Evolutionary conservation across 768 basidiomycete species (phyloP).

Genomic region (Amanita rimosa): DNA sequence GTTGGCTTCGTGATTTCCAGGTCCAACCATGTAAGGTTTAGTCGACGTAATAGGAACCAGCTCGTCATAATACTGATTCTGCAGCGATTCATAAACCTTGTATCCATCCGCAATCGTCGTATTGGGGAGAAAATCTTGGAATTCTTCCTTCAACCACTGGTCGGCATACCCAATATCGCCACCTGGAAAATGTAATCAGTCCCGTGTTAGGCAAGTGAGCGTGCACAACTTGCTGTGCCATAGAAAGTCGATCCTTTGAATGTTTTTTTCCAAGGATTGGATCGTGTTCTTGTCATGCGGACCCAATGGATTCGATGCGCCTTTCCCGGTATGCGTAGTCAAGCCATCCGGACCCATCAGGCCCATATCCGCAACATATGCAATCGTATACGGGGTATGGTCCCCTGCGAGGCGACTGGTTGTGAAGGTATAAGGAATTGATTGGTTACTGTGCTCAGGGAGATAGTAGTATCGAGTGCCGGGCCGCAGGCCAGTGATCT

Average conservation of each 20-base stretch:
- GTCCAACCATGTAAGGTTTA: constrained; percentile 14
- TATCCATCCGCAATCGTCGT: constrained; percentile 10
- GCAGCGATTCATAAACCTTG: constrained; percentile 12
- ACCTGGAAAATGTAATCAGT: background rate
- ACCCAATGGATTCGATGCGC: constrained; percentile 9
- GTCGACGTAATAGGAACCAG: constrained; percentile 11
- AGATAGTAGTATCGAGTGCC: constrained; percentile 11
- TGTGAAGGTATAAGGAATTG: constrained; percentile 7
- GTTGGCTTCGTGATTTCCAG: constrained; percentile 14
- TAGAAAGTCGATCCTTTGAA: constrained; percentile 8
- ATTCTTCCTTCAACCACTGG: constrained; percentile 12
- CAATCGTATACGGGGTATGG: constrained; percentile 9
- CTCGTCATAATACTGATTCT: constrained; percentile 13
- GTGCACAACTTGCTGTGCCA: constrained; percentile 10
- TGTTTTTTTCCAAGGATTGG: constrained; percentile 8
- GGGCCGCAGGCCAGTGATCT: constrained; percentile 8
- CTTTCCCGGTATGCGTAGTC: background rate
- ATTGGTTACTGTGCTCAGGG: constrained; percentile 5
- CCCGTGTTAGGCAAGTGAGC: background rate
- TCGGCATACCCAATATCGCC: constrained; percentile 12
- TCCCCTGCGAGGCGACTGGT: constrained; percentile 9
- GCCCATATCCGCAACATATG: constrained; percentile 10
- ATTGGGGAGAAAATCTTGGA: constrained; percentile 10
- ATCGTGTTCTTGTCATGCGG: constrained; percentile 10
- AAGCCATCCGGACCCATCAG: constrained; percentile 10